Evolutionary conservation across 331 rosid species (phyloP).

Genomic region (Pyracantha coccinea): DNA sequence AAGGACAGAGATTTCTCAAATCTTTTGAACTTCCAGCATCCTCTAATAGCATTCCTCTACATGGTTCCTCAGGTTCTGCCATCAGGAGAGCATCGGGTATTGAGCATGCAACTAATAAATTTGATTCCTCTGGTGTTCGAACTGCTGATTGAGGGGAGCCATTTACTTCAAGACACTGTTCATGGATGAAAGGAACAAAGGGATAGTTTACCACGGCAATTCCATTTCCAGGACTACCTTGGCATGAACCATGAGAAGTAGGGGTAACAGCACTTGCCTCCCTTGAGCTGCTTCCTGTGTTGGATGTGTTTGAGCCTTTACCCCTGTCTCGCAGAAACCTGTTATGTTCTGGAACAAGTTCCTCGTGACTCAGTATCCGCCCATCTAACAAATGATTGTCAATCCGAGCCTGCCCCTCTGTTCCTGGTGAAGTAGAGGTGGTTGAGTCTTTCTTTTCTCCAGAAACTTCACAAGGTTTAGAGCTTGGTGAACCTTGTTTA

Average conservation of each 20-base stretch:
- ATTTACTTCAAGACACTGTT: conserved; percentile 26
- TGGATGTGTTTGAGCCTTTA: conserved; percentile 31
- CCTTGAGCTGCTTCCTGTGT: conserved; percentile 53
- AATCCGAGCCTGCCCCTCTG: conserved; percentile 19
- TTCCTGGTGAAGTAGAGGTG: conserved; percentile 29
- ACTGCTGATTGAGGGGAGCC: conserved; percentile 41
- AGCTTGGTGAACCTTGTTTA: conserved; percentile 26
- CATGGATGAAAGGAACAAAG: conserved; percentile 26
- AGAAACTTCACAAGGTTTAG: conserved; percentile 28
- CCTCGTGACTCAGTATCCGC: conserved; percentile 26
- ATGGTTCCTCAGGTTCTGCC: conserved; percentile 52
- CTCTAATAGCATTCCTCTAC: conserved; percentile 69
- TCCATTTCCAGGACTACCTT: conserved; percentile 60
- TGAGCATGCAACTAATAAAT: too few relatives aligned
- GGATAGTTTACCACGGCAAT: conserved; percentile 13
- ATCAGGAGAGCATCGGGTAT: conserved; percentile 20
- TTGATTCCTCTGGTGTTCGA: conserved; percentile 18
- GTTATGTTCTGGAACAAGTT: conserved; percentile 25
- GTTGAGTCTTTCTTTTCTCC: conserved; percentile 42
- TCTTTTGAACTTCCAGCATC: conserved; percentile 91
- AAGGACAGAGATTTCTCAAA: conserved; percentile 71
- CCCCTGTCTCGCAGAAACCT: conserved; percentile 12
- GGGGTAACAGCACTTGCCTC: conserved; percentile 69
- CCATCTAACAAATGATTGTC: conserved; percentile 41
- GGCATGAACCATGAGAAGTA: conserved; percentile 73